Evolutionary conservation across 1,139 yeast genomes (phyloP).

Genomic region (Meyerozyma sp.): DNA sequence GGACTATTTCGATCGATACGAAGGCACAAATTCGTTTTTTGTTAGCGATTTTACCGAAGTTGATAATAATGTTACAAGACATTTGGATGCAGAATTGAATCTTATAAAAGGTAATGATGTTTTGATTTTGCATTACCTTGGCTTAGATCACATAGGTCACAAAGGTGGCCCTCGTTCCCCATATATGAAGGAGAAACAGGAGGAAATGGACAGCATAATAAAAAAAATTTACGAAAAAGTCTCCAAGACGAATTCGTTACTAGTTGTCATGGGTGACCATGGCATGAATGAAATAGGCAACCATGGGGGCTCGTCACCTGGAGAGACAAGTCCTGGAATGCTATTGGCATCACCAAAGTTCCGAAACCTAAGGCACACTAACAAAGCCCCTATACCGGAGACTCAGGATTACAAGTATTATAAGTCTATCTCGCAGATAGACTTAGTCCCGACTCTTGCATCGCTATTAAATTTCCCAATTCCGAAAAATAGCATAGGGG

Average conservation of each 20-base stretch:
- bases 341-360: constrained; percentile 63
- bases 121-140: constrained; percentile 82
- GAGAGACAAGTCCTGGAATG: constrained; percentile 87
- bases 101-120: constrained; percentile 26
- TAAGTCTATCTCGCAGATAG: constrained; percentile 65
- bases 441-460: constrained; percentile 81
- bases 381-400: constrained; percentile 32
- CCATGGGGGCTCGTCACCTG: constrained; percentile 91
- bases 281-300: constrained; percentile 95
- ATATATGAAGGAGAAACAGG: constrained; percentile 76
- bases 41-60: constrained; percentile 94
- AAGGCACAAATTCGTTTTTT: constrained; percentile 91
- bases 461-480: constrained; percentile 71
- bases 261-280: constrained; percentile 87
- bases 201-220: constrained; percentile 76
- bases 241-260: constrained; percentile 41
- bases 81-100: constrained; percentile 52
- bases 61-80: constrained; percentile 89
- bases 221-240: constrained; percentile 45
- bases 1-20: constrained; percentile 52
- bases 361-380: constrained; percentile 19
- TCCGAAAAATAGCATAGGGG: constrained; percentile 83
- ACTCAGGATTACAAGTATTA: constrained; percentile 48
- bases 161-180: constrained; percentile 85
- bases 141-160: constrained; percentile 96